Conservation (phyloP, 108 stramenopile genomes). For the Aureococcus anophagefferens region DNA sequence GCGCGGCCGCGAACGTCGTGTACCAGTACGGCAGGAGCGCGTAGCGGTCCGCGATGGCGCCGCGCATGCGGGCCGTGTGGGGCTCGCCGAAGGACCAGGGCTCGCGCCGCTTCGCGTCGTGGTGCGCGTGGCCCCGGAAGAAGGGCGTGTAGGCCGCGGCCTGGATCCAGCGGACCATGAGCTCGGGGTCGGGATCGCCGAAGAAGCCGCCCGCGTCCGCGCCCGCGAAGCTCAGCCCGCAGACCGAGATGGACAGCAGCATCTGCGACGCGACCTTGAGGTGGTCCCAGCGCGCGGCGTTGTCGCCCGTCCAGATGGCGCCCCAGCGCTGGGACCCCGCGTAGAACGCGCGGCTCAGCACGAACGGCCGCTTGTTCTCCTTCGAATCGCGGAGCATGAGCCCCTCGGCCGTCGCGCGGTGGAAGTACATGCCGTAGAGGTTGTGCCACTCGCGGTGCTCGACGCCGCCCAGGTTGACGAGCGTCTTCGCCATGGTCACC, state of each 20-base stretch:
- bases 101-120: constrained; percentile 90
- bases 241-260: constrained; percentile 83
- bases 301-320: constrained; percentile 99
- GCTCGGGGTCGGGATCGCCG: constrained; percentile 85
- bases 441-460: constrained; percentile 99
- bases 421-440: constrained; percentile 94
- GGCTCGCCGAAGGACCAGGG: constrained; percentile 97
- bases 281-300: constrained; percentile 86
- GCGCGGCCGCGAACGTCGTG: constrained; percentile 74
- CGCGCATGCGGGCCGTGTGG: constrained; percentile 60
- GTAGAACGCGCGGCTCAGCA: constrained; percentile 88
- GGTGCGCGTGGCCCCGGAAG: constrained; percentile 98
- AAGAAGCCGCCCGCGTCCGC: constrained; percentile 99
- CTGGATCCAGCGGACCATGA: constrained; percentile 97
- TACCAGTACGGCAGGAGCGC: constrained; percentile 95
- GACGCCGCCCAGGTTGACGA: constrained; percentile 66
- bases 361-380: constrained; percentile 75
- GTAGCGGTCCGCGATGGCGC: constrained; percentile 81
- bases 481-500: constrained; percentile 89
- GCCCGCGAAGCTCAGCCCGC: constrained; percentile 87
- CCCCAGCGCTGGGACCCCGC: constrained; percentile 91
- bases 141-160: constrained; percentile 95
- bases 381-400: constrained; percentile 46
- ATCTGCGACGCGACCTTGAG: constrained; percentile 83
- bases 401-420: constrained; percentile 87